Percentiles rank a stretch among this genome's conserved stretches.
Evolutionary conservation across 768 basidiomycete genomes (phyloP).

Genomic region (Pseudohyphozyma bogoriensis): DNA sequence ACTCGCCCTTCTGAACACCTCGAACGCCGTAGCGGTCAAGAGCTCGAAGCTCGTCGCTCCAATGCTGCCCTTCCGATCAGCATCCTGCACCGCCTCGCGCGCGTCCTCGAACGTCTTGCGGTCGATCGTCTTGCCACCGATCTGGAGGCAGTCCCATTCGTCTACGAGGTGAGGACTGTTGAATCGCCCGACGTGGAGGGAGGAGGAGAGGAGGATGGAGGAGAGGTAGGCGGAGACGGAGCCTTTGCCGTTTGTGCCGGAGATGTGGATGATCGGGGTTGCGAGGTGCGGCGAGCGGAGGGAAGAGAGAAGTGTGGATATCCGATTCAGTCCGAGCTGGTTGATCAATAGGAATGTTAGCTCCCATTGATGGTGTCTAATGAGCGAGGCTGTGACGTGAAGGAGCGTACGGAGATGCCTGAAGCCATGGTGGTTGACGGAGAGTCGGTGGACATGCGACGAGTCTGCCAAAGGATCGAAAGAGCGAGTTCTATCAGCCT

Average conservation of each 20-base stretch:
- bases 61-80: conserved; percentile 42
- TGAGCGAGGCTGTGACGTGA: no score
- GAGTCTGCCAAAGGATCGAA: no score
- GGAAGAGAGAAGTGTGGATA: conserved; percentile 38
- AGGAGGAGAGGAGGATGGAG: conserved; percentile 55
- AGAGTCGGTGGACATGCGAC: no score
- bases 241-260: conserved; percentile 96
- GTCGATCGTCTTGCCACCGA: conserved; percentile 49
- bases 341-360: no score
- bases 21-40: conserved; percentile 68
- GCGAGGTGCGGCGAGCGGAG: conserved; percentile 51
- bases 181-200: conserved; percentile 64
- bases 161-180: conserved; percentile 85
- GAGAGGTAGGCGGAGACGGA: conserved; percentile 75
- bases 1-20: conserved; percentile 53
- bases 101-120: conserved; percentile 45
- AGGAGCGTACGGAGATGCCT: no score
- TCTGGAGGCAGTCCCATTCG: conserved; percentile 61
- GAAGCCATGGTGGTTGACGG: no score
- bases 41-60: conserved; percentile 69
- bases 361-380: no score
- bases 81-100: conserved; percentile 43
- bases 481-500: no score
- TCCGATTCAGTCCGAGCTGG: conserved; percentile 34
- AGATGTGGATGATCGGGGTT: conserved; percentile 77